Evolutionary conservation across 202 grass and related monocot genomes (phyloP), one percentile per base, ranked within the genome.

Genomic region (Hordeum pubiflorum): DNA sequence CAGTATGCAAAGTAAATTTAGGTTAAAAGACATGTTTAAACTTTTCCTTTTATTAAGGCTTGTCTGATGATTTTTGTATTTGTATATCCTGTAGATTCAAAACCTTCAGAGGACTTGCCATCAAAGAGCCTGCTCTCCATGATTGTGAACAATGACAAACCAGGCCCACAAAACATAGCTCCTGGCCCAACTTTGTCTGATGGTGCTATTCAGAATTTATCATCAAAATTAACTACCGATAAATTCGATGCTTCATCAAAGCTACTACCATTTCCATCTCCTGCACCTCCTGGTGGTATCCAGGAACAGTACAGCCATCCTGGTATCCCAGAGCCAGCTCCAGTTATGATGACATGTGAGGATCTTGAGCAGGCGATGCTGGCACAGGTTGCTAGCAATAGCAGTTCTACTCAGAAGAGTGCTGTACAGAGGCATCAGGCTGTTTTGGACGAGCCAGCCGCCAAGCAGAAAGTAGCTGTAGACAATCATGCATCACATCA

Each of bases 351-450:
- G 83, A 99, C 87, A 58, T 99, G 92, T 69, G 90, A 99, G 87
- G 92, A 99, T 84, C 88, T 99, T 87, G 92, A 99, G 87, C 92
- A 93, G 80, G 71, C 87, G n/a, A 93, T 99, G 92, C 73, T 99
- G 73, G 43, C 87, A 26, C 86, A 99, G 55, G 83, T 85, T 78
- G 39, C 46, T 63, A 61, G 75, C 65, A 82, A 69, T 71, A 69
- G 63, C 66, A 59, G 57, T 43, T 83, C 84, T 64, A 81, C 22
- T 75, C 27, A 74, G 55, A 75, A 78, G 56, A 84, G 83, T 79
- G 15, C 17, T 76, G 67, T 58, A 64, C 79, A 83, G 58, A 79
- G 55, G 44, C 74, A 86, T 81, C 72, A 20, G 41, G 59, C 59
- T 69, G 70, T 76, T 69, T 12, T 72, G 44, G 79, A 91, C 31